phyloP scores from a whole-genome alignment of 345 rosid genomes.

The Bruguiera gymnorhiza region DNA sequence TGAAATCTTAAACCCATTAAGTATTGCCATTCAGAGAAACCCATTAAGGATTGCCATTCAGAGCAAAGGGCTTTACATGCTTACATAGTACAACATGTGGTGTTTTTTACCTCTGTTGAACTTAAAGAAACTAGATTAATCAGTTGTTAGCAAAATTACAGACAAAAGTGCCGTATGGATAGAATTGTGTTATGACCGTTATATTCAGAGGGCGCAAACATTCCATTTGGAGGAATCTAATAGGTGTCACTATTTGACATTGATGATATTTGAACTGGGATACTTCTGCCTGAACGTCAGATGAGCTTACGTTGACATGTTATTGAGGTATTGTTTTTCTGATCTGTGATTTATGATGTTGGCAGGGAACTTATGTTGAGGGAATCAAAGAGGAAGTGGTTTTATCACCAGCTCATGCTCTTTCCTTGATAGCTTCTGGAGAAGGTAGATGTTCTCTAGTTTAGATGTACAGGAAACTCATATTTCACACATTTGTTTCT shows the following conservation, averaged over 20 bases:
- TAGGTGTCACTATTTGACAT: too few relatives aligned
- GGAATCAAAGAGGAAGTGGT: conserved; percentile 97
- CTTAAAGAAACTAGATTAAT: background rate
- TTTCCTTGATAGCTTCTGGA: conserved; percentile 93
- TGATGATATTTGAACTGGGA: too few relatives aligned
- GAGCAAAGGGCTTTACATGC: background rate
- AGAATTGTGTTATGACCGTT: background rate
- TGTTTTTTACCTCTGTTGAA: background rate
- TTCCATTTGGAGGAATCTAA: too few relatives aligned
- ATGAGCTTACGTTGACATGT: conserved; percentile 3
- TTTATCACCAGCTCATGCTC: conserved; percentile 93
- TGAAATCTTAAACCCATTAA: background rate
- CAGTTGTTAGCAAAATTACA: background rate
- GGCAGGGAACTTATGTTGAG: conserved; percentile 82
- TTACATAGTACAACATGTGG: background rate
- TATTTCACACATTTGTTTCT: background rate
- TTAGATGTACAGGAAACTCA: background rate
- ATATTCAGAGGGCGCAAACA: background rate
- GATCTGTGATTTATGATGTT: conserved; percentile 19
- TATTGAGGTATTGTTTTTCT: conserved; percentile 12
- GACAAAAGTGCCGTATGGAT: background rate
- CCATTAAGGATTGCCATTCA: too few relatives aligned
- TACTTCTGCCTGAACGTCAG: too few relatives aligned
- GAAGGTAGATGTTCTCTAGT: conserved; percentile 53
- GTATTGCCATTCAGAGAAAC: background rate